Evolutionary conservation across 805 yeast genomes (phyloP), one percentile per base, ranked within the genome.

Genomic region (Wickerhamomyces mucosus): DNA sequence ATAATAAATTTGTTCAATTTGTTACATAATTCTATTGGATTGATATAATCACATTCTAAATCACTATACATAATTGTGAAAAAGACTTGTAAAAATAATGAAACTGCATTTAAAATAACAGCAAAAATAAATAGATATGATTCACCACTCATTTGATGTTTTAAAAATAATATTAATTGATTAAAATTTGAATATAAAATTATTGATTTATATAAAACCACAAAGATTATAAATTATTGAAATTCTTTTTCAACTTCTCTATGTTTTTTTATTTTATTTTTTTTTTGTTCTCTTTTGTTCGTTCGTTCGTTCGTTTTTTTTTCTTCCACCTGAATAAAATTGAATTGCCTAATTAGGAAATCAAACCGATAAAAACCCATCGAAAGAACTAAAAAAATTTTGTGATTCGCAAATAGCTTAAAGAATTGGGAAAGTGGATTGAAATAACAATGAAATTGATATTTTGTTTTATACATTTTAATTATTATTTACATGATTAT

Each of bases 11-110:
- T 77, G 68, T 92, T 92, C 55, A 92, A 73, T 51, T 83, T 79
- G 63, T 84, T 84, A 64, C 98, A 92, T 48, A 92, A 69, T 61
- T 89, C 97, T 55, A 89, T 85, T 35, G 97, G 97, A 59, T 89
- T 92, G 63, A 89, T 88, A 67, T 89, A 92, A 59, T 92, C 98
- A 52, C 88, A 78, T 60, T 84, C 97, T 58, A 88, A 69, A 61
- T 88, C 97, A 43, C 94, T 82, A 66, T 82, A 89, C 79, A 86
- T 77, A 60, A 88, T 86, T 30, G 96, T 85, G 71, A 88, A 88
- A 59, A 82, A 92, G 35, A 88, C 96, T 64, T 88, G 96, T 24
- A 82, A 67, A 54, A 89, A 86, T 61, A 89, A 67, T 68, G 82
- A 85, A 46, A 81, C 72, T 37, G 94, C 92, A 60, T 89, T 89